Evolutionary conservation across 176 grass and related monocot genomes (phyloP).

Genomic region (Cymbopogon citratus): DNA sequence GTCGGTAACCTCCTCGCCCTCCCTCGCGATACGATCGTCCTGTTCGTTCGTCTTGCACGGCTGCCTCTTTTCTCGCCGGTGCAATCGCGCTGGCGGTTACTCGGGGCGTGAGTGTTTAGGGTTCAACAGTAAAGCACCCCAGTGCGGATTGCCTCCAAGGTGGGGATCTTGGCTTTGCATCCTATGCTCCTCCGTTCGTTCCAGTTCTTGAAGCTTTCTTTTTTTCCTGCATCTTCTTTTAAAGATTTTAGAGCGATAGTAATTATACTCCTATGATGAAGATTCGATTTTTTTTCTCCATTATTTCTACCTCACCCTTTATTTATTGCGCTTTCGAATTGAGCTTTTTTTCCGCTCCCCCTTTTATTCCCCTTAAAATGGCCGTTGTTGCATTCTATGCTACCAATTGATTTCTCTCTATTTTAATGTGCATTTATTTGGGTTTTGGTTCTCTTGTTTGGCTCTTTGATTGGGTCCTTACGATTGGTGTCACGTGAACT

Average conservation of each 20-base stretch:
- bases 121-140: not conserved
- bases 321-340: not conserved
- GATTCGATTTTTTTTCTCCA: not conserved
- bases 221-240: not conserved
- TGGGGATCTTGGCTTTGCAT: not conserved
- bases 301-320: not conserved
- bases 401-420: not conserved
- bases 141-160: not conserved
- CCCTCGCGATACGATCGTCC: not conserved
- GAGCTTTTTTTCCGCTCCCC: not conserved
- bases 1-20: not conserved
- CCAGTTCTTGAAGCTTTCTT: not conserved
- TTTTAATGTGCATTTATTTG: not conserved
- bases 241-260: not conserved
- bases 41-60: not conserved
- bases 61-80: not conserved
- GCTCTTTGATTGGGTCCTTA: not conserved
- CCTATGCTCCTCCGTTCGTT: not conserved
- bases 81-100: not conserved
- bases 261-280: not conserved
- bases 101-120: not conserved
- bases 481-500: not conserved
- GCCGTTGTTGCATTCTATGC: not conserved
- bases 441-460: not conserved
- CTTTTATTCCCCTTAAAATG: not conserved